Percentiles rank a stretch among this genome's conserved stretches.
phyloP scores from a whole-genome alignment of 2,329 filamentous ascomycete species.

The Monilinia polystroma region DNA sequence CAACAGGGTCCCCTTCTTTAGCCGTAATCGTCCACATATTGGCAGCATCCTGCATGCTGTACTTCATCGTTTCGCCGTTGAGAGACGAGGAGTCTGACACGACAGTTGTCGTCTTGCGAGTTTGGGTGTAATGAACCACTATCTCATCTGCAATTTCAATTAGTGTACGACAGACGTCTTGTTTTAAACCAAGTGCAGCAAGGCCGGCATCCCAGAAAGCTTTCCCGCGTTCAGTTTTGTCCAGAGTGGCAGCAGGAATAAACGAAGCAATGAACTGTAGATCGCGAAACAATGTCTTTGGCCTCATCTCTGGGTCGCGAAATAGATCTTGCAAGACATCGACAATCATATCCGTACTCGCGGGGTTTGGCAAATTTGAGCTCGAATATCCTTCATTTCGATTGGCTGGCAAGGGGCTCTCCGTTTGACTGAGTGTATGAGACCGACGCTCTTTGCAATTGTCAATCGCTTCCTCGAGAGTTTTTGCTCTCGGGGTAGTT shows the following conservation, averaged over 20 bases:
- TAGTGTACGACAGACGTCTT: conserved; percentile 69
- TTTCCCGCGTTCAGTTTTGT: conserved; percentile 64
- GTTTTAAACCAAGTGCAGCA: conserved; percentile 84
- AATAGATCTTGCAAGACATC: conserved; percentile 67
- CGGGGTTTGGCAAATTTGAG: conserved; percentile 48
- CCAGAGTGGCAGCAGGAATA: conserved; percentile 59
- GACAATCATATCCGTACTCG: conserved; percentile 54
- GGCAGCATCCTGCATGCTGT: conserved; percentile 77
- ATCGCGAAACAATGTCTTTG: conserved; percentile 77
- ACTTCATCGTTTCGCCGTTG: conserved; percentile 51
- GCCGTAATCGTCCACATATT: conserved; percentile 91
- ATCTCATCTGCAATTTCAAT: conserved; percentile 68
- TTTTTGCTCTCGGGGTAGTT: conserved; percentile 44
- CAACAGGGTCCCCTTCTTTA: conserved; percentile 83
- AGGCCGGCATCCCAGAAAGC: conserved; percentile 82
- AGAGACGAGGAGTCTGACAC: conserved; percentile 39
- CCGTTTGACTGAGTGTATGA: conserved; percentile 49
- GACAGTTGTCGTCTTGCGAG: conserved; percentile 47
- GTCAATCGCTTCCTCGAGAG: conserved; percentile 66
- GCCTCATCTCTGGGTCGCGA: conserved; percentile 65
- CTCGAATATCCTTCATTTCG: conserved; percentile 67
- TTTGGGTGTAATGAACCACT: conserved; percentile 65
- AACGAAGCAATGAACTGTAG: conserved; percentile 72
- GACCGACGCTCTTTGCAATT: conserved; percentile 68
- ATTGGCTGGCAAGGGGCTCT: conserved; percentile 67